Conservation (phyloP, 495 filamentous ascomycete genomes). For the Aspergillus coremiiformis region DNA sequence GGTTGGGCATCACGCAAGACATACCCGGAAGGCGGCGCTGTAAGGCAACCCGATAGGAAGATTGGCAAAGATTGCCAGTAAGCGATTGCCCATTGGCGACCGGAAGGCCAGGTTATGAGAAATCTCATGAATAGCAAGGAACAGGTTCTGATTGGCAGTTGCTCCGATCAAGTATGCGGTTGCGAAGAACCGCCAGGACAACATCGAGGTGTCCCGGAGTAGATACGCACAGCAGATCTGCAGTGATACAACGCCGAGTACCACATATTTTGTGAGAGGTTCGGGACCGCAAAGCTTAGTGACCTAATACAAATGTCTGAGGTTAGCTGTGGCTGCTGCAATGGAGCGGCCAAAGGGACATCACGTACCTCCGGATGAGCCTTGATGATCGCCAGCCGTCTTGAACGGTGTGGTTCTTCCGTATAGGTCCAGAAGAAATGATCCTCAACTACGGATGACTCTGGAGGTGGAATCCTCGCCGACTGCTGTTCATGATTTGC, state of each 20-base stretch:
- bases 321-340: slow-evolving; percentile 9
- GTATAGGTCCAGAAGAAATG: slow-evolving; percentile 92
- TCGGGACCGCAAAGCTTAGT: slow-evolving; percentile 97
- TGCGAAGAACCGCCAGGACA: slow-evolving; percentile 75
- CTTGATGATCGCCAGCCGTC: slow-evolving; percentile 91
- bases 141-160: slow-evolving; percentile 96
- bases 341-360: neutral
- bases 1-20: slow-evolving; percentile 12
- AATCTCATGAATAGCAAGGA: slow-evolving; percentile 98
- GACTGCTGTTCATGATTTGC: slow-evolving; percentile 17
- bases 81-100: slow-evolving; percentile 71
- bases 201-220: slow-evolving; percentile 70
- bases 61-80: slow-evolving; percentile 89
- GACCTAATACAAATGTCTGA: slow-evolving; percentile 47
- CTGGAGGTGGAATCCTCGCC: slow-evolving; percentile 28
- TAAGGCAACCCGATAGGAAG: slow-evolving; percentile 94
- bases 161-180: slow-evolving; percentile 90
- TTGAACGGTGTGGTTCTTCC: slow-evolving; percentile 91
- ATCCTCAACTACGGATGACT: slow-evolving; percentile 37
- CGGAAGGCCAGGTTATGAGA: slow-evolving; percentile 95
- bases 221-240: slow-evolving; percentile 75
- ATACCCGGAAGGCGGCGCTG: slow-evolving; percentile 85
- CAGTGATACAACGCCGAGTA: slow-evolving; percentile 72
- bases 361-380: slow-evolving; percentile 86
- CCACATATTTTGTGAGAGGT: slow-evolving; percentile 90